Conservation (phyloP, 768 basidiomycete species). For the Lactarius tabidus region DNA sequence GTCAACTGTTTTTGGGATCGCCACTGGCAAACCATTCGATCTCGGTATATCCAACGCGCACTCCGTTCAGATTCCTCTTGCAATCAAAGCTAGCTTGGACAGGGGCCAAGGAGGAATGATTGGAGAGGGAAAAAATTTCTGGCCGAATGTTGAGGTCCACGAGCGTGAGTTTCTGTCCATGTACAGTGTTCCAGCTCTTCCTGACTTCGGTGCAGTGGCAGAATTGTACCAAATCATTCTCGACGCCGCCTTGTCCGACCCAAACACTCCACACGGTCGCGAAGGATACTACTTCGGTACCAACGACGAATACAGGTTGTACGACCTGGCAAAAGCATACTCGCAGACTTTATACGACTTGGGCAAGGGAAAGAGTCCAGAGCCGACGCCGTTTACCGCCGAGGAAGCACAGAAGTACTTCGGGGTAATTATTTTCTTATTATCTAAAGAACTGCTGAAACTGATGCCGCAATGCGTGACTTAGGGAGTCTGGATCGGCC, state of each 20-base stretch:
- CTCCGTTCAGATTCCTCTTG: conserved; percentile 49
- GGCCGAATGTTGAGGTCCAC: conserved; percentile 54
- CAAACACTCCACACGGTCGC: conserved; percentile 32
- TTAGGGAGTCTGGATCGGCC: conserved; percentile 25
- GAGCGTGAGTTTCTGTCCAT: conserved; percentile 40
- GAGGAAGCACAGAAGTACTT: conserved; percentile 43
- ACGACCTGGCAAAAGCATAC: conserved; percentile 36
- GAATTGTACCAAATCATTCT: conserved; percentile 43
- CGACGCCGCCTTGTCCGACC: conserved; percentile 34
- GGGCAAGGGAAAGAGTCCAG: conserved; percentile 32
- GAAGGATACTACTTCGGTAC: conserved; percentile 37
- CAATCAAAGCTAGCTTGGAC: conserved; percentile 43
- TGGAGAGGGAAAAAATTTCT: conserved; percentile 54
- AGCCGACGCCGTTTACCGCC: conserved; percentile 42
- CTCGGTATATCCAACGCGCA: conserved; percentile 49
- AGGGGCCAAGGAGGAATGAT: conserved; percentile 52
- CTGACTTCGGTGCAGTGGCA: conserved; percentile 34
- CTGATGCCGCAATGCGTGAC: background rate
- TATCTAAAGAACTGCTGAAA: background rate
- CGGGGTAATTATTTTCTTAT: conserved; percentile 11
- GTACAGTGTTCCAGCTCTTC: background rate
- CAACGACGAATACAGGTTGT: conserved; percentile 34
- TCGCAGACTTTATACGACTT: conserved; percentile 35
- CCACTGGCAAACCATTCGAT: conserved; percentile 44
- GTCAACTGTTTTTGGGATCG: conserved; percentile 57